Base-by-base conservation (phyloP, 2,329 filamentous ascomycete species). In the Chalaropsis ovoidea region DNA sequence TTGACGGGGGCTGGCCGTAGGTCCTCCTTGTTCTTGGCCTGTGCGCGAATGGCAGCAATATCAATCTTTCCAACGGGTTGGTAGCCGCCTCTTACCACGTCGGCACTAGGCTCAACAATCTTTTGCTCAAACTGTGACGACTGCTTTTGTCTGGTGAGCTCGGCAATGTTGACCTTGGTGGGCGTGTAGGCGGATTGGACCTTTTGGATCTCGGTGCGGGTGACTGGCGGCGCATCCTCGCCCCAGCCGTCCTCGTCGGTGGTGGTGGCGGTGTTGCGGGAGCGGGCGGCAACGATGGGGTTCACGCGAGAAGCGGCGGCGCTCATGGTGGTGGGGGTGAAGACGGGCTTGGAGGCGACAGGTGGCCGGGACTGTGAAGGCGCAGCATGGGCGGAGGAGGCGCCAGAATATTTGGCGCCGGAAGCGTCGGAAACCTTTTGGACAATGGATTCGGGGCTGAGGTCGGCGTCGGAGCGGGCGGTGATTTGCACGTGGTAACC, bases 401-500 rank as follows among this genome's bases (percentile, higher is more conserved):
- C 87, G 11, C 84, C 83, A 3, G 90, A 90, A 77, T 99, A 99
- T 76, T 96, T 97, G 69, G 93, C 85, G 68, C 94, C 94, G 54
- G 94, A 97, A 35, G 94, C 88, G 80, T 97, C 92, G 68, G 90
- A 85, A 61, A 99, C 90, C 77, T 96, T 97, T 74, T 94, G 88
- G 71, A 97, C 82, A 70, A 99, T 96, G 67, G 82, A 81, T 72
- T 95, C 90, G 45, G 92, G 89, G 35, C 88, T 90, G 68, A 99
- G 83, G 73, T 97, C 92, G 72, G 84, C 83, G 69, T 96, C 90
- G 69, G 92, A 95, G 68, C 94, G 89, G 68, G 94, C 94, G 63
- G 92, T 97, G 71, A 99, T 89, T 78, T 99, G 93, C 67, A 99
- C 91, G 75, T 99, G 94, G 76, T 97, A 99, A 70, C 94, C 91